phyloP scores from a whole-genome alignment of 129 eudicot genomes.

The Solidago caesia region DNA sequence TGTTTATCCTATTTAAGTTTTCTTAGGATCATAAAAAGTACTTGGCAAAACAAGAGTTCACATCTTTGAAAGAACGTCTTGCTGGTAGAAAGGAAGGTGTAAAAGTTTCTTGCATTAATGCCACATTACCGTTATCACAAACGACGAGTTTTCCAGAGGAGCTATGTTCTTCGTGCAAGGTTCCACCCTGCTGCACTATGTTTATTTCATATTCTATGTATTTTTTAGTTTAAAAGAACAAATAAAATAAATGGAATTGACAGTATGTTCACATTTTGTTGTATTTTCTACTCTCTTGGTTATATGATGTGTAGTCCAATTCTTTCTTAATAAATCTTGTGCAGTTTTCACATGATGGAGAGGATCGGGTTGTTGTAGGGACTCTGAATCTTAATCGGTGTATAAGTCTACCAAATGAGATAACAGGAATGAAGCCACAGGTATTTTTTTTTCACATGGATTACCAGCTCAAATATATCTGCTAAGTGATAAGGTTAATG shows the following conservation, averaged over 20 bases:
- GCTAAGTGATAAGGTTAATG: background rate
- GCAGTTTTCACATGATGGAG: conserved; percentile 64
- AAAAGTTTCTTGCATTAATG: conserved; percentile 84
- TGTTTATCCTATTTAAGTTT: conserved; percentile 63
- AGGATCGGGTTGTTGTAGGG: conserved; percentile 75
- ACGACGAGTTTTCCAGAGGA: conserved; percentile 44
- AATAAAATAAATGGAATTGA: background rate
- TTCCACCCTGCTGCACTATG: conserved; percentile 18
- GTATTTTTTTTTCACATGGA: conserved; percentile 35
- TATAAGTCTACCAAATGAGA: conserved; percentile 83
- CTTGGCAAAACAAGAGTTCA: conserved; percentile 82
- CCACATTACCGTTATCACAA: conserved; percentile 62
- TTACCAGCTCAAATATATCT: background rate
- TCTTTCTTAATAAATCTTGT: conserved; percentile 4
- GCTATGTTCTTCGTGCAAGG: conserved; percentile 67
- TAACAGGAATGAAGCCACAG: conserved; percentile 80
- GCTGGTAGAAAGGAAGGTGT: conserved; percentile 64
- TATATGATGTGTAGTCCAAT: background rate
- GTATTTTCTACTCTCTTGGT: background rate
- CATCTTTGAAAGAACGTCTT: conserved; percentile 82
- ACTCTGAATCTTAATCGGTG: conserved; percentile 82
- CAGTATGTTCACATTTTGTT: background rate
- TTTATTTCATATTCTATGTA: background rate
- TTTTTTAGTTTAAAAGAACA: background rate
- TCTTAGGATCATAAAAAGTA: conserved; percentile 90